A percentile compares a stretch with the other conserved stretches of the same genome.
Evolutionary conservation across 2,329 filamentous ascomycete species (phyloP).

Genomic region (Talaromyces sp.): DNA sequence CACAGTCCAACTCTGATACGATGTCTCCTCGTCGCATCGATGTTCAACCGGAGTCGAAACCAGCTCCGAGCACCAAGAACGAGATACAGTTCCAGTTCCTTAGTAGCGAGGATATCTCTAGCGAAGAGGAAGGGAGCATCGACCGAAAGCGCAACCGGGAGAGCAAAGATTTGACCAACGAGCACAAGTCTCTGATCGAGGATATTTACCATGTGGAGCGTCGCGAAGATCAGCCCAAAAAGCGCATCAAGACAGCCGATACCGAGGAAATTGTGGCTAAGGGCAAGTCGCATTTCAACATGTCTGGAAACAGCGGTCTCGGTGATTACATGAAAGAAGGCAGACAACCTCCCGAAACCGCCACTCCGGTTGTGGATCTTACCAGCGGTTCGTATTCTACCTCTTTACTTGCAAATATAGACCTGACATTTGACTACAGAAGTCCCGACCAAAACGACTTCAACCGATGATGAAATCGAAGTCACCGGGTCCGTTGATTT

Average conservation of each 20-base stretch:
- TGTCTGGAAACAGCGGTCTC: conserved; percentile 54
- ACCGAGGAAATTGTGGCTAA: conserved; percentile 44
- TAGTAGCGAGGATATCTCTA: conserved; percentile 22
- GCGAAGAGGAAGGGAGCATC: conserved; percentile 24
- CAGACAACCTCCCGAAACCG: conserved; percentile 45
- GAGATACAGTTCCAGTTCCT: conserved; percentile 31
- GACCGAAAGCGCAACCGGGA: conserved; percentile 30
- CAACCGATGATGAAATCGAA: conserved; percentile 38
- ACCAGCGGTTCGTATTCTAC: conserved; percentile 33
- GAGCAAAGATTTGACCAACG: neutral
- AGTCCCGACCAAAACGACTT: conserved; percentile 22
- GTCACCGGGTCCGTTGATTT: conserved; percentile 55
- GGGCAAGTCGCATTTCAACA: conserved; percentile 45
- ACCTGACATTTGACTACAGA: conserved; percentile 4
- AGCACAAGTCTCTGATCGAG: conserved; percentile 57
- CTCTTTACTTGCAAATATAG: neutral
- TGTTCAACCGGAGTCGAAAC: neutral
- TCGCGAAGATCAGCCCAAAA: conserved; percentile 59
- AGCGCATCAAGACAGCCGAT: conserved; percentile 60
- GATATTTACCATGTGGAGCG: conserved; percentile 71
- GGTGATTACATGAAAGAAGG: conserved; percentile 65
- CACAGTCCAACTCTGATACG: neutral
- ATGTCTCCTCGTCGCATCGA: neutral
- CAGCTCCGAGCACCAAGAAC: neutral
- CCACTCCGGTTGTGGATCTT: conserved; percentile 47